Percentiles rank a stretch among this genome's conserved stretches.
Evolutionary conservation across 192 early-diverging fungal species (phyloP).

Genomic region (Bifiguratus adelaidae): DNA sequence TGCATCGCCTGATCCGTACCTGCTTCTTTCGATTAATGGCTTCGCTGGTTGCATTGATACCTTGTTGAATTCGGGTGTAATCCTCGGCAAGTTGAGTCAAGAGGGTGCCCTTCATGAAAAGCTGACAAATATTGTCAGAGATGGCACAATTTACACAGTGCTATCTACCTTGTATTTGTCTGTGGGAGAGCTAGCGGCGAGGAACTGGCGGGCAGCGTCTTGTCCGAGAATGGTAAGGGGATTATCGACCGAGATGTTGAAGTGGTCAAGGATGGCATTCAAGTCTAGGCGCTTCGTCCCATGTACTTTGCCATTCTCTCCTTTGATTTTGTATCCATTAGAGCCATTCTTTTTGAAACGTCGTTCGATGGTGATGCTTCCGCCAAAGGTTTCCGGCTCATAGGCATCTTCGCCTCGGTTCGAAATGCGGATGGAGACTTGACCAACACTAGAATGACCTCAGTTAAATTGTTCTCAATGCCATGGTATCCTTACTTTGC

Average conservation of each 20-base stretch:
- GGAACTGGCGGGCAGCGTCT: conserved; percentile 84
- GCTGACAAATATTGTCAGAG: conserved; percentile 17
- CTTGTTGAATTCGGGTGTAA: conserved; percentile 49
- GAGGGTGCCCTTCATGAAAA: conserved; percentile 84
- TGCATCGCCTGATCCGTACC: conserved; percentile 6
- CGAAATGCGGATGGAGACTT: conserved; percentile 60
- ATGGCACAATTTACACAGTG: not conserved
- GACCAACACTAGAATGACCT: conserved; percentile 27
- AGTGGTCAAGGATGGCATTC: conserved; percentile 70
- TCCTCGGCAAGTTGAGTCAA: conserved; percentile 67
- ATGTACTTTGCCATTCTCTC: conserved; percentile 45
- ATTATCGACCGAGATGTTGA: conserved; percentile 88
- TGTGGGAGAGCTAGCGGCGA: conserved; percentile 65
- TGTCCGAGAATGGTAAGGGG: conserved; percentile 91
- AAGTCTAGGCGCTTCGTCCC: conserved; percentile 82
- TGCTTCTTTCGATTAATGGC: conserved; percentile 50
- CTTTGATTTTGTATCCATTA: conserved; percentile 73
- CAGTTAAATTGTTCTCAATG: no score
- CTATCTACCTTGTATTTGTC: conserved; percentile 90
- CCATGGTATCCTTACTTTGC: conserved; percentile 47
- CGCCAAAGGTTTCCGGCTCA: conserved; percentile 70
- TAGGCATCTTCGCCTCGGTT: conserved; percentile 85
- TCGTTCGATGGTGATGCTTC: conserved; percentile 75
- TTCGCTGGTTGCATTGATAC: conserved; percentile 34
- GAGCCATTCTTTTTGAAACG: conserved; percentile 49